Evolutionary conservation across 2,329 filamentous ascomycete species (phyloP).

Genomic region (Nectriaceae sp.): DNA sequence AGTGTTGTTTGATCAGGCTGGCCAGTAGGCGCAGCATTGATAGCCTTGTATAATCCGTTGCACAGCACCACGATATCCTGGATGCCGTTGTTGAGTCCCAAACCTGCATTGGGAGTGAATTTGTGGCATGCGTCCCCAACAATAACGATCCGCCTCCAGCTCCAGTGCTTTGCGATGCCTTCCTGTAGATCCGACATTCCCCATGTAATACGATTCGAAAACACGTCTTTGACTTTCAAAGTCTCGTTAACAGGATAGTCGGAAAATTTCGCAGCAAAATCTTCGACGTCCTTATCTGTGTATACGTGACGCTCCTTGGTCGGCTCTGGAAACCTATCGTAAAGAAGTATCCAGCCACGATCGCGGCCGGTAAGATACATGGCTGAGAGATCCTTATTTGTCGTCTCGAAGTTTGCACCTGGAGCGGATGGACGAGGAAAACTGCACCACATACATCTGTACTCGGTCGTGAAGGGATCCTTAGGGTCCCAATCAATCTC

Average conservation of each 20-base stretch:
- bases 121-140: conserved; percentile 37
- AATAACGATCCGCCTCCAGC: conserved; percentile 29
- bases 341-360: conserved; percentile 35
- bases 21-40: not conserved
- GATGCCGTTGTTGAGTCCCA: conserved; percentile 34
- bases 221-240: conserved; percentile 1
- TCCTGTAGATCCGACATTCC: conserved; percentile 34
- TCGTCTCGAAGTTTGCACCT: conserved; percentile 30
- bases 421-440: conserved; percentile 22
- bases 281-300: conserved; percentile 13
- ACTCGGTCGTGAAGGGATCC: conserved; percentile 28
- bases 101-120: conserved; percentile 34
- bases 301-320: conserved; percentile 28
- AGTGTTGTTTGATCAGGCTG: not conserved
- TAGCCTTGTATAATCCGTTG: conserved; percentile 9
- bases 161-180: conserved; percentile 32
- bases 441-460: conserved; percentile 32
- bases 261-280: not conserved
- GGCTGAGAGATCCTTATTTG: conserved; percentile 24
- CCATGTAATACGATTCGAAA: not conserved
- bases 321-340: conserved; percentile 30
- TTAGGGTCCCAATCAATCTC: conserved; percentile 16
- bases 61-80: conserved; percentile 25
- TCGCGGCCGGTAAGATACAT: conserved; percentile 33
- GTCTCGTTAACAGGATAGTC: not conserved